Conservation (phyloP, 441 rosid species). For the Macaranga tanarius region DNA sequence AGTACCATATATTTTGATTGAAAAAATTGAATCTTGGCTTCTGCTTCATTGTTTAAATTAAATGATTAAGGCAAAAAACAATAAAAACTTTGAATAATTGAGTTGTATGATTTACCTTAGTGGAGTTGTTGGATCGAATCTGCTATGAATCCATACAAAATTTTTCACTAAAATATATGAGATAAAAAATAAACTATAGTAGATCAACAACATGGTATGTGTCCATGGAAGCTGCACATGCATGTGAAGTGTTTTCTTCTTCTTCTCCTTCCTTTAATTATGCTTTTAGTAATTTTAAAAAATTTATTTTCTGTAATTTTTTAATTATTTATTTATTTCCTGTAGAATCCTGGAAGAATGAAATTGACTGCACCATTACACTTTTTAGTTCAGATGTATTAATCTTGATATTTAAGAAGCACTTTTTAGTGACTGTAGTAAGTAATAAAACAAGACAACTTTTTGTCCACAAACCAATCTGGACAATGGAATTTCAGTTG, state of each 20-base stretch:
- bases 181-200: not conserved
- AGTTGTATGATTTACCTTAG: not conserved
- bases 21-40: not conserved
- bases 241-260: constrained; percentile 13
- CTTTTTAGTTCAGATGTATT: not conserved
- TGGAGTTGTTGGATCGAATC: constrained; percentile 12
- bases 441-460: not conserved
- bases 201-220: constrained; percentile 5
- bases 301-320: too few relatives aligned
- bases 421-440: not conserved
- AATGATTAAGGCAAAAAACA: too few relatives aligned
- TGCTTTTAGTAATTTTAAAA: too few relatives aligned
- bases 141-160: not conserved
- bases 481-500: not conserved
- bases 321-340: too few relatives aligned
- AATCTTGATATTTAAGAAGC: not conserved
- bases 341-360: too few relatives aligned
- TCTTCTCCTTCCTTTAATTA: not conserved
- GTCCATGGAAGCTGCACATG: constrained; percentile 11
- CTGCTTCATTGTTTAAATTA: too few relatives aligned
- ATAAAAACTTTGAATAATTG: not conserved
- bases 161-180: too few relatives aligned
- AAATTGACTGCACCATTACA: not conserved
- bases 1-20: not conserved
- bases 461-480: not conserved